Evolutionary conservation across 148 eudicot species (phyloP).

Genomic region (Chenopodium formosanum): DNA sequence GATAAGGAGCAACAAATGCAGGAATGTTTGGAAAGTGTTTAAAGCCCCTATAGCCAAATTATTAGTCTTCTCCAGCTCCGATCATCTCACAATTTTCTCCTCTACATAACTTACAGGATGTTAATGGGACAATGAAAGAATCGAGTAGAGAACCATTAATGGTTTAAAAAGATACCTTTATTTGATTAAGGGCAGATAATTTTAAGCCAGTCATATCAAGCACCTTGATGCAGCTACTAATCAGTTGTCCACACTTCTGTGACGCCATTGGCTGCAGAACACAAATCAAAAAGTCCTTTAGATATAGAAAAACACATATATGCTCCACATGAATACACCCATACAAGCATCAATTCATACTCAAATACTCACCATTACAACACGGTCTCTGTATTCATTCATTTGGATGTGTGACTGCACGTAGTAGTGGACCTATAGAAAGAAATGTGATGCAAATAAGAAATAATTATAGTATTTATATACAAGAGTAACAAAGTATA

Average conservation of each 20-base stretch:
- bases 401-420: constrained; percentile 97
- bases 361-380: constrained; percentile 62
- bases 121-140: neutral
- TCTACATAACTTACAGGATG: neutral
- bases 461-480: neutral
- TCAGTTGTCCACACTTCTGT: constrained; percentile 58
- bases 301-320: constrained; percentile 1
- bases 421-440: constrained; percentile 71
- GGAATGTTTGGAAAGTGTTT: neutral
- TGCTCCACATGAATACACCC: constrained; percentile 1
- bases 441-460: constrained; percentile 17
- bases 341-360: neutral
- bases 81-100: neutral
- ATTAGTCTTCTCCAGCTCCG: neutral
- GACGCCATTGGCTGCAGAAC: constrained; percentile 72
- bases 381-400: constrained; percentile 94
- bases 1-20: neutral
- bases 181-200: constrained; percentile 79
- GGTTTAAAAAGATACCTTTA: constrained; percentile 62
- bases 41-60: neutral
- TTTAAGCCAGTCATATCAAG: constrained; percentile 97
- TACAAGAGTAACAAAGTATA: neutral
- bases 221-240: constrained; percentile 81
- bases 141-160: neutral
- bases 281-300: constrained; percentile 10